phyloP scores from a whole-genome alignment of 495 filamentous ascomycete genomes.

The Bathelium albidoporum region DNA sequence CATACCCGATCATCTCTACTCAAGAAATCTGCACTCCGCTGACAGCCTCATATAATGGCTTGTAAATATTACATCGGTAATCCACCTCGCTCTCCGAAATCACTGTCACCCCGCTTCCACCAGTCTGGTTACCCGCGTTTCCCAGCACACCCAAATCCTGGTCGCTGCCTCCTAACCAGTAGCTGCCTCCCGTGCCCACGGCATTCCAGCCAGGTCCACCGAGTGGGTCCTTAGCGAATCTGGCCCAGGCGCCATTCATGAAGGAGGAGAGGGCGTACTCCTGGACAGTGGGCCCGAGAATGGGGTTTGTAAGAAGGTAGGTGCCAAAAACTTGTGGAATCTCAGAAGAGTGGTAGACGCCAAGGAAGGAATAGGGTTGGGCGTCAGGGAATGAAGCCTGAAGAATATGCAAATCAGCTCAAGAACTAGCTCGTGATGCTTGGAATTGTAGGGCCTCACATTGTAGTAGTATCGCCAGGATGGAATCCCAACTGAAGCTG shows the following conservation, averaged over 20 bases:
- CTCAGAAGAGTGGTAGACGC: constrained; percentile 22
- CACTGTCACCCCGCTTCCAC: constrained; percentile 16
- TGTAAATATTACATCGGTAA: constrained; percentile 15
- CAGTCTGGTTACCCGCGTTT: constrained; percentile 5
- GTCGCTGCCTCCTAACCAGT: not conserved
- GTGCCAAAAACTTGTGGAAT: constrained; percentile 22
- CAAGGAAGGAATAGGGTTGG: constrained; percentile 16
- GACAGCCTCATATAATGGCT: constrained; percentile 12
- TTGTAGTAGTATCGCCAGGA: constrained; percentile 27
- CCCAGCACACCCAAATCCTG: constrained; percentile 18
- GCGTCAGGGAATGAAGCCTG: constrained; percentile 23
- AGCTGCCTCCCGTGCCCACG: constrained; percentile 16
- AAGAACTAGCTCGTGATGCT: not conserved
- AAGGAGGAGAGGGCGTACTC: constrained; percentile 18
- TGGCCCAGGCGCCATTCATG: constrained; percentile 24
- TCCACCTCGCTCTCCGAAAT: constrained; percentile 18
- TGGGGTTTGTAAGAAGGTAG: constrained; percentile 11
- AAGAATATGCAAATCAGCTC: not conserved
- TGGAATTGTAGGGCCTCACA: not conserved
- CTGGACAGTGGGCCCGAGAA: constrained; percentile 15
- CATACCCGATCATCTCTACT: not conserved
- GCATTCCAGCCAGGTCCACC: constrained; percentile 24
- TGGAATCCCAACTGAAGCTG: constrained; percentile 16
- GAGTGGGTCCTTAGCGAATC: constrained; percentile 25
- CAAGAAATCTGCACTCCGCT: constrained; percentile 2